Evolutionary conservation across 2,329 filamentous ascomycete species (phyloP).

Genomic region (Apiospora phragmitis): DNA sequence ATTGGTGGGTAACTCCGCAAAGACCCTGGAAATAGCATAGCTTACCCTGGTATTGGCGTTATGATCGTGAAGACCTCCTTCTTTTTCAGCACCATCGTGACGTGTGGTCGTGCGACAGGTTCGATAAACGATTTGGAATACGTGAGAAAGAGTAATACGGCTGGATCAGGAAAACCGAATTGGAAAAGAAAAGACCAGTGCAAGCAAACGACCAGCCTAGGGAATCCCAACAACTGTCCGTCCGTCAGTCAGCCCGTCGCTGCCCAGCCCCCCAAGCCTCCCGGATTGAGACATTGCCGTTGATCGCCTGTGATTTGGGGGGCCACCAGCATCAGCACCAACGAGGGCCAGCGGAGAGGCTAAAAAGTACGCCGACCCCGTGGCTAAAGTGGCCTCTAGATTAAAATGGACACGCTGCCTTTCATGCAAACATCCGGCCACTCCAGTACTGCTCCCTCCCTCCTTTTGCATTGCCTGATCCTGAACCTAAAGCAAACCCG

Average conservation of each 20-base stretch:
- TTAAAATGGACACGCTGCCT: not conserved
- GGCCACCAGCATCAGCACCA: not conserved
- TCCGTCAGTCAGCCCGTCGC: not conserved
- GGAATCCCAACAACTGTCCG: not conserved
- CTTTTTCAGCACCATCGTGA: conserved; percentile 54
- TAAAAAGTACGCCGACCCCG: not conserved
- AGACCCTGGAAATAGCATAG: not conserved
- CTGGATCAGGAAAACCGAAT: not conserved
- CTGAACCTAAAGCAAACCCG: not conserved
- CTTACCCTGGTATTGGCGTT: conserved; percentile 62
- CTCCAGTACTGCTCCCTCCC: not conserved
- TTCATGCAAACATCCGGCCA: not conserved
- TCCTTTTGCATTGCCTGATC: not conserved
- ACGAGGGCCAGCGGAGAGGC: not conserved
- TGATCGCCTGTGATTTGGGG: conserved; percentile 1
- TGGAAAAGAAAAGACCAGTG: not conserved
- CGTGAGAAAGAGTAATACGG: not conserved
- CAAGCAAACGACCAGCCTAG: not conserved
- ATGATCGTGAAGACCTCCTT: conserved; percentile 68
- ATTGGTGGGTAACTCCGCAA: not conserved
- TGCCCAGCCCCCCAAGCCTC: not conserved
- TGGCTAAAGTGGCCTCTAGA: not conserved
- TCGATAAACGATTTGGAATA: not conserved
- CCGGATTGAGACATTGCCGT: conserved; percentile 3
- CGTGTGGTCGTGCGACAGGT: not conserved